Evolutionary conservation across 2,329 filamentous ascomycete species (phyloP).

Genomic region (Ascochyta rabiei): DNA sequence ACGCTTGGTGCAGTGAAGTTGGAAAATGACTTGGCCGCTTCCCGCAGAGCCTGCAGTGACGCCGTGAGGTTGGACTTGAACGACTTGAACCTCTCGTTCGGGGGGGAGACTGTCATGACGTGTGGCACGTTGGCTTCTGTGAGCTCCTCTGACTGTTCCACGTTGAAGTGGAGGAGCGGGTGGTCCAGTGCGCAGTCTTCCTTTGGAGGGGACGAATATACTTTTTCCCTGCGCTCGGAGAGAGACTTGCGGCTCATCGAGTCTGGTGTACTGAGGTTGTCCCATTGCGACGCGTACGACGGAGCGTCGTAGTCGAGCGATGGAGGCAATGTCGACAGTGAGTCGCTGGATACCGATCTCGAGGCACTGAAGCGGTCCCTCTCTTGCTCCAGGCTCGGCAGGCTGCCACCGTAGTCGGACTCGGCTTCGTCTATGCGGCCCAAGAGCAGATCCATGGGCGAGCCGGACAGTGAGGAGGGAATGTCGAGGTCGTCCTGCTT

Average conservation of each 20-base stretch:
- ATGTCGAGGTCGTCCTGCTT: conserved; percentile 54
- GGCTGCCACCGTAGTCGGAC: conserved; percentile 45
- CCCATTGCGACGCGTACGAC: conserved; percentile 53
- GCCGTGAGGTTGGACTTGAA: conserved; percentile 70
- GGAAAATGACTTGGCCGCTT: conserved; percentile 65
- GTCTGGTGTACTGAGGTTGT: conserved; percentile 43
- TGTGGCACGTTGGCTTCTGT: conserved; percentile 40
- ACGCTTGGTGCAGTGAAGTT: conserved; percentile 60
- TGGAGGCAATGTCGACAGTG: conserved; percentile 57
- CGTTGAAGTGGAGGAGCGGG: conserved; percentile 57
- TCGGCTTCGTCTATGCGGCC: conserved; percentile 59
- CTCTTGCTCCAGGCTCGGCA: conserved; percentile 54
- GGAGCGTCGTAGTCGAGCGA: conserved; percentile 55
- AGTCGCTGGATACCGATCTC: conserved; percentile 64
- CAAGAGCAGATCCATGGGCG: conserved; percentile 61
- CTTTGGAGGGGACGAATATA: conserved; percentile 54
- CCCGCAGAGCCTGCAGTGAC: conserved; percentile 66
- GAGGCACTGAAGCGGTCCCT: conserved; percentile 43
- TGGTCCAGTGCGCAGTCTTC: conserved; percentile 64
- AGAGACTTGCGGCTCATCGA: conserved; percentile 36
- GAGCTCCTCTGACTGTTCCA: conserved; percentile 41
- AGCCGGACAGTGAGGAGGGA: conserved; percentile 50
- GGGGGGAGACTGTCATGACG: conserved; percentile 26
- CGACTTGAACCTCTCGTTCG: conserved; percentile 51
- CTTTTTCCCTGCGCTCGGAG: conserved; percentile 52